phyloP scores from a whole-genome alignment of 2,329 filamentous ascomycete species.

The Albifimbria verrucaria region DNA sequence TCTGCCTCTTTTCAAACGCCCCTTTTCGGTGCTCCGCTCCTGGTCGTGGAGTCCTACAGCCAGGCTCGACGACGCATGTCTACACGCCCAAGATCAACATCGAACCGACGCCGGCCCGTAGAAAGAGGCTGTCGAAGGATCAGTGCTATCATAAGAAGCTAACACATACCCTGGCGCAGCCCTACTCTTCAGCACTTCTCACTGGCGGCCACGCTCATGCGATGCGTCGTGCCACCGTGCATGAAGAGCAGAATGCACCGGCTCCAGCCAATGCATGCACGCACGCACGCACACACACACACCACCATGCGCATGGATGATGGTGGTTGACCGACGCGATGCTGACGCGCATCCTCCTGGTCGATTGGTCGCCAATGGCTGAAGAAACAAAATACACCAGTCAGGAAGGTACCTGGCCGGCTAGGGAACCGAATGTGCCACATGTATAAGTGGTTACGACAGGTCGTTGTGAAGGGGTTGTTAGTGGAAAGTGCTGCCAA shows the following conservation, averaged over 20 bases:
- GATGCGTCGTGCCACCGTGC: background rate
- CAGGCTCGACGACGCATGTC: too few relatives aligned
- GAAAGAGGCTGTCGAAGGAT: too few relatives aligned
- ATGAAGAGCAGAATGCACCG: background rate
- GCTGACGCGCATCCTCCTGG: background rate
- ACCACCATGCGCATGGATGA: background rate
- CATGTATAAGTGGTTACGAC: too few relatives aligned
- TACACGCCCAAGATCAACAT: too few relatives aligned
- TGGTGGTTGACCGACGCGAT: background rate
- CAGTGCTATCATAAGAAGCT: too few relatives aligned
- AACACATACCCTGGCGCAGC: too few relatives aligned
- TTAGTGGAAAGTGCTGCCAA: background rate
- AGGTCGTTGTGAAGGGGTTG: too few relatives aligned
- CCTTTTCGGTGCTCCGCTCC: background rate
- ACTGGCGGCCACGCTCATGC: background rate
- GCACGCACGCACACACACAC: background rate
- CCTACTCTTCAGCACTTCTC: background rate
- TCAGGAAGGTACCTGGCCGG: background rate
- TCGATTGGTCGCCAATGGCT: too few relatives aligned
- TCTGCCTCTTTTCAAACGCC: background rate
- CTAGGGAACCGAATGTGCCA: too few relatives aligned
- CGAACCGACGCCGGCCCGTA: too few relatives aligned
- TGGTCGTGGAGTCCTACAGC: background rate
- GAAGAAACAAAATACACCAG: background rate
- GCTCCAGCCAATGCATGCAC: background rate